Evolutionary conservation across 2,329 filamentous ascomycete species (phyloP).

Genomic region (Arthrobotrys sphaeroides): DNA sequence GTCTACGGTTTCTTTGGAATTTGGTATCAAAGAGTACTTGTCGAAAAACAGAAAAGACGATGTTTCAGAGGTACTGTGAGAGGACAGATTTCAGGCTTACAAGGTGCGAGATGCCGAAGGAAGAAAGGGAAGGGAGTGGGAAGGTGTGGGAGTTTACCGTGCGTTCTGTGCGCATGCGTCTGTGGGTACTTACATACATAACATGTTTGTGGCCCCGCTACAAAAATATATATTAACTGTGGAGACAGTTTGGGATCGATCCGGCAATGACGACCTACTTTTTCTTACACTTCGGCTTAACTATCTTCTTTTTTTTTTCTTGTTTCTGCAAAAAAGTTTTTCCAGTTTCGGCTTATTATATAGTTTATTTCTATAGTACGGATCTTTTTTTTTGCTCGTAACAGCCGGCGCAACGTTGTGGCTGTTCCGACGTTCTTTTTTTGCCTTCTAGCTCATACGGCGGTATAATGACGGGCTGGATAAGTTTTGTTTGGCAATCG

Average conservation of each 20-base stretch:
- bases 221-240: constrained; percentile 50
- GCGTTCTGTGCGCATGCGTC: constrained; percentile 32
- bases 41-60: background rate
- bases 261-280: constrained; percentile 20
- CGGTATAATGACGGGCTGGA: background rate
- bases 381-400: background rate
- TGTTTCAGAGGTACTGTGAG: constrained; percentile 14
- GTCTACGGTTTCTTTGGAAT: background rate
- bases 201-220: background rate
- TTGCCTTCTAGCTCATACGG: background rate
- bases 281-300: background rate
- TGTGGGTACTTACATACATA: constrained; percentile 35
- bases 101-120: constrained; percentile 53
- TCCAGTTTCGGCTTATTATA: constrained; percentile 10
- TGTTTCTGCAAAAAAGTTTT: constrained; percentile 35
- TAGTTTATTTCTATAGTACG: too few relatives aligned
- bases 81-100: constrained; percentile 53
- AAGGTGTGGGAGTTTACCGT: constrained; percentile 49
- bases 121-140: too few relatives aligned
- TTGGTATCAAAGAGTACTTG: background rate
- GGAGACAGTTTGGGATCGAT: constrained; percentile 16
- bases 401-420: background rate
- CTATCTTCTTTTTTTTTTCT: background rate
- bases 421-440: background rate
- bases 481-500: background rate